Evolutionary conservation across 2,329 filamentous ascomycete species (phyloP), one percentile per base, ranked within the genome.

Genomic region (Aspergillus udagawae): DNA sequence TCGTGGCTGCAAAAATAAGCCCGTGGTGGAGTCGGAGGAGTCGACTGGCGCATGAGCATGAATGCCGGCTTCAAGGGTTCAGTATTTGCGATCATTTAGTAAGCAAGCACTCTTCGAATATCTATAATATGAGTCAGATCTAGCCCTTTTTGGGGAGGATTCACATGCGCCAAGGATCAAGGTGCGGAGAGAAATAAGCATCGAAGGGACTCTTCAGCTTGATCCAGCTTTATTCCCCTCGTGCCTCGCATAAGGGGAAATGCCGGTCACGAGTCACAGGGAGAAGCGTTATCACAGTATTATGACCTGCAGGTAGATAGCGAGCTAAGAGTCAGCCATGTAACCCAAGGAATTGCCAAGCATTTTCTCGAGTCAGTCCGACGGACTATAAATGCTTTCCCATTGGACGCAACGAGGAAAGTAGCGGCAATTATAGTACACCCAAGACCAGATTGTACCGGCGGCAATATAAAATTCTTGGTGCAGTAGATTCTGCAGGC

Each of bases 261-360:
- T 29, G 10, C 28, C 28, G 10, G 10, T 29, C 28, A 29, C 28
- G 28, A 29, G 28, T 12, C 28, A 10, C 10, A 1, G 28, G 9
- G 28, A 12, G 14, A 14, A 28, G 28, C 2, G 12, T 4, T 17
- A 5, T 35, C 32, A 35, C 12, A 2, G 14, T 14, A 38, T 38
- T 17, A 32, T 32, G 12, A 32, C 12, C 29, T 32, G 29, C 29
- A 7, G 32, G 14, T 17, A 10, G 4, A 35, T 17, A 38, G 32
- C 14, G 14, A 5, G 32, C 32, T 56, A 2, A 54, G 42, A 41
- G 5, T 21, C 12, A 29, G 20, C 35, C 27, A 58, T 58, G 53
- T 58, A 58, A 58, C 56, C 56, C 53, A 55, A 58, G 56, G 20
- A 45, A 50, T 35, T 41, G 56, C 56, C 56, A 58, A 58, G 56